Evolutionary conservation across 306 rosid species (phyloP).

Genomic region (Vicia sativa): DNA sequence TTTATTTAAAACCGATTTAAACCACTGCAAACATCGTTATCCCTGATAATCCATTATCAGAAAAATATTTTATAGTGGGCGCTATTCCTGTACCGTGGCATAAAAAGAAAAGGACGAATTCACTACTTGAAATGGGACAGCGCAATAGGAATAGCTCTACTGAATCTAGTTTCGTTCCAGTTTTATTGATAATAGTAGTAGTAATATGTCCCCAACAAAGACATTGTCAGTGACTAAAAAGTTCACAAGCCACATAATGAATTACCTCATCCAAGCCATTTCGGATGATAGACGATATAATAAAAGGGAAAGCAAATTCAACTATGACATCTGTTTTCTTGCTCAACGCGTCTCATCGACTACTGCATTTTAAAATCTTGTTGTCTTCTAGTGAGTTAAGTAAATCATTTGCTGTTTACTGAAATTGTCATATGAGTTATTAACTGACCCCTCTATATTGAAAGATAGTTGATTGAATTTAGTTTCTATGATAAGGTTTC

Average conservation of each 20-base stretch:
- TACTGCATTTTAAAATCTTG: too few relatives aligned
- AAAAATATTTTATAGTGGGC: too few relatives aligned
- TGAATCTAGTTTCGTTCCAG: slow-evolving; percentile 8
- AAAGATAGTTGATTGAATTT: too few relatives aligned
- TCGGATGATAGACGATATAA: neutral
- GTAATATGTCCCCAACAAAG: neutral
- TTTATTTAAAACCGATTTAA: too few relatives aligned
- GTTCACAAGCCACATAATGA: neutral
- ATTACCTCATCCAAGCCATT: slow-evolving; percentile 27
- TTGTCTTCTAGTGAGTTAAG: too few relatives aligned
- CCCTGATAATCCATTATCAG: too few relatives aligned
- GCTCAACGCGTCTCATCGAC: too few relatives aligned
- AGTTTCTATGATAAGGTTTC: too few relatives aligned
- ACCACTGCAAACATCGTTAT: too few relatives aligned
- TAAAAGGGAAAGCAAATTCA: neutral
- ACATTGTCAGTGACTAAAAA: neutral
- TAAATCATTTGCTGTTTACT: too few relatives aligned
- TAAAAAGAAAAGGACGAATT: neutral
- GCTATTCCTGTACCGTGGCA: neutral
- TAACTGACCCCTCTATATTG: too few relatives aligned
- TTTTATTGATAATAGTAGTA: slow-evolving; percentile 3
- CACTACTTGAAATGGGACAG: neutral
- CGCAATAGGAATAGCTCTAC: neutral
- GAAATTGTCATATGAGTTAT: too few relatives aligned
- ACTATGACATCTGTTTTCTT: slow-evolving; percentile 53